Evolutionary conservation across 805 yeast species (phyloP).

Genomic region (Brettanomyces nanus): DNA sequence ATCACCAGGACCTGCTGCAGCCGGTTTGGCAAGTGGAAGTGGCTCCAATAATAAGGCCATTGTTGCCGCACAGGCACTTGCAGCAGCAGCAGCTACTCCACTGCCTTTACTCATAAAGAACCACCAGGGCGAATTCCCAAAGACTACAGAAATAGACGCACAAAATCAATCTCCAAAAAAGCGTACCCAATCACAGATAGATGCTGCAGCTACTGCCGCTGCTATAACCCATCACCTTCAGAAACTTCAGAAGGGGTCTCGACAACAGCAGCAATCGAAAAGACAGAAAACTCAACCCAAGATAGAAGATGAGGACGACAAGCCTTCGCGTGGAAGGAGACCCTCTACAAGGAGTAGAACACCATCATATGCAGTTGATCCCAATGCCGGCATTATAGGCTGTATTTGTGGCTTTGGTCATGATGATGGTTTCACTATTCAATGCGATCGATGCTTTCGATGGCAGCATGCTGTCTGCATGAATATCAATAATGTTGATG

Average conservation of each 20-base stretch:
- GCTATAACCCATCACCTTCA: background rate
- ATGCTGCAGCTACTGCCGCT: background rate
- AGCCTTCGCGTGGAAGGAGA: background rate
- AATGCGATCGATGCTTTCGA: slow-evolving; percentile 84
- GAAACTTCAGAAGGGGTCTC: background rate
- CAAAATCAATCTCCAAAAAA: background rate
- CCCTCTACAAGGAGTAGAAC: background rate
- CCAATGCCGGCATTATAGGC: slow-evolving; percentile 79
- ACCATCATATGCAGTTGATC: slow-evolving; percentile 55
- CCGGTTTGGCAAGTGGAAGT: slow-evolving; percentile 25
- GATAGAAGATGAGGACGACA: background rate
- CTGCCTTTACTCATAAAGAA: slow-evolving; percentile 35
- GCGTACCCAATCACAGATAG: background rate
- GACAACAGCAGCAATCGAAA: background rate
- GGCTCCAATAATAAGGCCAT: slow-evolving; percentile 39
- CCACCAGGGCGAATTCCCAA: no score
- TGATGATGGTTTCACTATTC: slow-evolving; percentile 91
- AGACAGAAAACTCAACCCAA: background rate
- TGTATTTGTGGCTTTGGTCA: slow-evolving; percentile 84
- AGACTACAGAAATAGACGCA: slow-evolving; percentile 2
- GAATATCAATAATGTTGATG: slow-evolving; percentile 60
- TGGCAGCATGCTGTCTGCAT: slow-evolving; percentile 97
- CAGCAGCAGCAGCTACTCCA: slow-evolving; percentile 75
- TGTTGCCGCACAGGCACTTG: slow-evolving; percentile 78
- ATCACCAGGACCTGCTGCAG: slow-evolving; percentile 32